These are phyloP conservation scores for Diaporthe citri DNA, from an alignment of 2,329 filamentous ascomycete species.

Conservation along the genomic window DNA sequence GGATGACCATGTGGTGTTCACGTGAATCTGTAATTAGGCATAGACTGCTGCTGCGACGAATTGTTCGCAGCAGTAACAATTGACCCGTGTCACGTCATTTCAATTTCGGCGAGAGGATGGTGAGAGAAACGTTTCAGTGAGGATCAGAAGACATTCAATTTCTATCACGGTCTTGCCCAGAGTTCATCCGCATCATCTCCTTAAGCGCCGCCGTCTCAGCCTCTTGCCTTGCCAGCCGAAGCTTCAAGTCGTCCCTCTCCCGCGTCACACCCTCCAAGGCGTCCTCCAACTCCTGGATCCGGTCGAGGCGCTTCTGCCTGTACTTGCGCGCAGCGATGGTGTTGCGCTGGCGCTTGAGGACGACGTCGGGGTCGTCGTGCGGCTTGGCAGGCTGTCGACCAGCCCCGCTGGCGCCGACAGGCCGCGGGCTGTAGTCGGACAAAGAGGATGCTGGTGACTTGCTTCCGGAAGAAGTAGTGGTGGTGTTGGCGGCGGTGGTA, in stretches of 20 bases:
- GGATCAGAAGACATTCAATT: constrained; percentile 25
- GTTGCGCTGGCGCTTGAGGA: constrained; percentile 69
- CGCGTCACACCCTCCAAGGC: constrained; percentile 63
- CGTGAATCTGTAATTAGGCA: not conserved
- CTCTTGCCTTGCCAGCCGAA: constrained; percentile 69
- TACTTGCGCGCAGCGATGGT: constrained; percentile 73
- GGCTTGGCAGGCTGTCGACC: constrained; percentile 32
- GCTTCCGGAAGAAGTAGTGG: constrained; percentile 2
- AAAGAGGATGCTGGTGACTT: constrained; percentile 34
- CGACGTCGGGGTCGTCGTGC: constrained; percentile 44
- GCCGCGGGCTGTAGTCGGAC: constrained; percentile 30
- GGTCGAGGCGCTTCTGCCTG: constrained; percentile 73
- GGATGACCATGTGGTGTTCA: not conserved
- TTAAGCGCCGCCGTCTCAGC: constrained; percentile 70
- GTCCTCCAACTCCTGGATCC: constrained; percentile 67
- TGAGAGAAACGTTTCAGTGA: not conserved
- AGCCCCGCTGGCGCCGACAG: constrained; percentile 26
- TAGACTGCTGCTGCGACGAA: not conserved
- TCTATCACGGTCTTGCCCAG: constrained; percentile 26
- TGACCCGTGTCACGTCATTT: not conserved
- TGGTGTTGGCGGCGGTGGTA: not conserved
- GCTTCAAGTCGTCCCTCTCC: constrained; percentile 69
- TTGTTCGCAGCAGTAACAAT: not conserved
- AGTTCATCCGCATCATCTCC: constrained; percentile 51
- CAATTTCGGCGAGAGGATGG: not conserved